Evolutionary conservation across 352 stramenopile genomes (phyloP), one percentile per base, ranked within the genome.

Genomic region (Globisporangium middletonii): DNA sequence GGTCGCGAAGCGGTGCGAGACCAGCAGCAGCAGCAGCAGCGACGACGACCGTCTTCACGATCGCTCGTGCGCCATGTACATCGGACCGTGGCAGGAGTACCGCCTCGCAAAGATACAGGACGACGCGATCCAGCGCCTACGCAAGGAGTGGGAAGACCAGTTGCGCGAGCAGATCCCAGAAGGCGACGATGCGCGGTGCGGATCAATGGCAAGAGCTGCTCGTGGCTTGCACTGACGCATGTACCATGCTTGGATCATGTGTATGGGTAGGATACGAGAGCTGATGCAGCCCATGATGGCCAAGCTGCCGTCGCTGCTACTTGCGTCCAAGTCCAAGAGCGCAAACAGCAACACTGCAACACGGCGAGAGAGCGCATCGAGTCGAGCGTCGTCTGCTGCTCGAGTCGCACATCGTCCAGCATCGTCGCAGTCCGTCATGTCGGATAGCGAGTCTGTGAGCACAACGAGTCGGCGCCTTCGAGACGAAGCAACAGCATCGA

Each of bases 41-140:
- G 15, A 30, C 6, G 18, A 38, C 47, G 28, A 33, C 15, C 5
- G 27, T 30, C 26, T 43, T 45, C 9, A 9, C 48, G 12, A 27
- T 26, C 9, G 5, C 28, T 42, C 26, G 7, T 11, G 19, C 6
- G 35, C 28, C 23, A 94, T 92, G 79, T 92, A 90, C 64, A 90
- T 94, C 60, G 81, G 83, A 18, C 83, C 81, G 53, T 94, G 81
- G 79, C 84, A 94, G 60, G 81, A 94, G 67, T 94, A 91, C 64
- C 79, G 83, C 3, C 75, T 92, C 50, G 81, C 84, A 23, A 89
- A 92, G 71, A 81, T 94, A 67, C 81, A 94, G 67, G 77, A 90
- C 38, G 73, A 89, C 63, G 77, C 78, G 33, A 77, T 91, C 42
- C 73, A 91, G 67, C 69, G 74, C 41, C 71, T 92, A 23, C 76